These are phyloP conservation scores for Pistacia integerrima DNA, from an alignment of 345 rosid genomes.

Conservation along the genomic window DNA sequence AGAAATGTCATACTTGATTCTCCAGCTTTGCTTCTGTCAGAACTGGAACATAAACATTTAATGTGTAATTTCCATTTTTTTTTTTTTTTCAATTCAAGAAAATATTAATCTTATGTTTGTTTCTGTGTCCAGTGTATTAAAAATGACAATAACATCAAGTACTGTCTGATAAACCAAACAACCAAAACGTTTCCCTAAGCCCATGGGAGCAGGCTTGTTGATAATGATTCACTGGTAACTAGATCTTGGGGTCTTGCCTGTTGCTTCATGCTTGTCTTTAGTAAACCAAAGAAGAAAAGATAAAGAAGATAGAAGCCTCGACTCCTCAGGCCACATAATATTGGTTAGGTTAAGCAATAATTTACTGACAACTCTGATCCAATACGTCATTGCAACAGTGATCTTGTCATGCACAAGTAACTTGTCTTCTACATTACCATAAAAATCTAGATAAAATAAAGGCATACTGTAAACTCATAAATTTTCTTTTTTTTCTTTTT, in stretches of 20 bases:
- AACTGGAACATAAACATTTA: constrained; percentile 3
- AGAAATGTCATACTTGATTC: neutral
- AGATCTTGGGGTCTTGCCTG: neutral
- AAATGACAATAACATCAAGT: neutral
- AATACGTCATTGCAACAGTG: neutral
- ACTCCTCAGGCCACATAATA: neutral
- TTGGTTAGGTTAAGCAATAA: constrained; percentile 2
- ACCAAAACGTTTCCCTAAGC: neutral
- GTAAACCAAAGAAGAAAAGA: neutral
- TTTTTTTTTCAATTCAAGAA: neutral
- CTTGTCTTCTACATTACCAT: neutral
- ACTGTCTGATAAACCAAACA: neutral
- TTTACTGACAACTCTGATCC: constrained; percentile 21
- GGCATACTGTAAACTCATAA: no score
- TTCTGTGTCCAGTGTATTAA: neutral
- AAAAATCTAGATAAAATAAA: neutral
- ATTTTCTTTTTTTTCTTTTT: no score
- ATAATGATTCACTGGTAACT: neutral
- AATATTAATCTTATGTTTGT: neutral
- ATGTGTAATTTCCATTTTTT: neutral
- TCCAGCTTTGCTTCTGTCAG: neutral
- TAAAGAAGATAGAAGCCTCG: no score
- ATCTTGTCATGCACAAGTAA: constrained; percentile 16
- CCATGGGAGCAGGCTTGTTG: constrained; percentile 1
- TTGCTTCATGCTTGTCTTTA: no score